Conservation (phyloP, 148 eudicot species). For the Diospyros kaki region DNA sequence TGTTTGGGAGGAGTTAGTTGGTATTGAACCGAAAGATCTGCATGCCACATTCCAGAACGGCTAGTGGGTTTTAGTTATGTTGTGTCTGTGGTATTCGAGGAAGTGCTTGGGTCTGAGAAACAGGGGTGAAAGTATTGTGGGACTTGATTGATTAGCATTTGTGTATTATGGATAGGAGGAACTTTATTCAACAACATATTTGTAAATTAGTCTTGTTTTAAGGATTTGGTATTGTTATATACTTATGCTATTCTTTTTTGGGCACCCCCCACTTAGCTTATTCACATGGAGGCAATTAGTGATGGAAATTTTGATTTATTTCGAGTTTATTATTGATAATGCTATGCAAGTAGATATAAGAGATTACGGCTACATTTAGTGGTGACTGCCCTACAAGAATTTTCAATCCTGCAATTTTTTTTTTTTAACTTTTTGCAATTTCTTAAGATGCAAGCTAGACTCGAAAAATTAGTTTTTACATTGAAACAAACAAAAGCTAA, state of each 20-base stretch:
- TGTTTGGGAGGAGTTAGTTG: background rate
- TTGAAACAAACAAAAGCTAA: too few species aligned
- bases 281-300: too few species aligned
- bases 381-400: too few species aligned
- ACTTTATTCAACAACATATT: constrained; percentile 8
- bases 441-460: too few species aligned
- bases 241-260: background rate
- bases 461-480: too few species aligned
- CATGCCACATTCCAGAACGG: background rate
- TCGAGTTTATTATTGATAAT: too few species aligned
- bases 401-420: too few species aligned
- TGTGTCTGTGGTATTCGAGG: constrained; percentile 7
- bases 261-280: background rate
- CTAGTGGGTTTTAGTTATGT: background rate
- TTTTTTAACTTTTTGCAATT: too few species aligned
- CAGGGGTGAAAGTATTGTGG: background rate
- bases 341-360: too few species aligned
- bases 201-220: constrained; percentile 12
- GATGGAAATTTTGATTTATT: too few species aligned
- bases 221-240: background rate
- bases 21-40: background rate
- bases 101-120: constrained; percentile 9
- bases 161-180: background rate
- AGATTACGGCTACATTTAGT: too few species aligned
- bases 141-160: constrained; percentile 2